Evolutionary conservation across 2,329 filamentous ascomycete genomes (phyloP), one percentile per base, ranked within the genome.

Genomic region (Stachybotrys chlorohalonatus): DNA sequence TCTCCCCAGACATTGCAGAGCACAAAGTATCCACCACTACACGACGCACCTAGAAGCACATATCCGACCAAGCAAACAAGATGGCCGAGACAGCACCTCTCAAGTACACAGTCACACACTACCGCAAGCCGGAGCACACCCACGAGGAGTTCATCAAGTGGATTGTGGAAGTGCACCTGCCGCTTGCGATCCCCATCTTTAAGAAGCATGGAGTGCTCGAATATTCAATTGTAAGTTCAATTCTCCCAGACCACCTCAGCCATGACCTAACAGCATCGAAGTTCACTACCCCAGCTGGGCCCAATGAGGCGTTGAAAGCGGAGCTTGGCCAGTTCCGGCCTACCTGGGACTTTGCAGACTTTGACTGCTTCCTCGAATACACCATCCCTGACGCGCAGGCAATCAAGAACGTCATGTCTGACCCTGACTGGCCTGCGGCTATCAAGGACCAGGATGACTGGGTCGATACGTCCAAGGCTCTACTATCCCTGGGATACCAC

Each of bases 131-230:
- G 31, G 30, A 50, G 13, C 48, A 50, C 31, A 50, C 48, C 2
- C 48, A 50, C 13, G 48, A 50, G 24, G 48, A 50, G n/a, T 50
- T 50, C 48, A 50, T 50, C 48, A 50, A 50, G 30, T 50, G 48
- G 48, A 50, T 50, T 6, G 31, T 32, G 2, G 48, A 50, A 31
- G 48, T 50, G 13, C 48, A 50, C 31, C 48, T 50, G 11, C 16
- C 30, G 9, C 16, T 30, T 24, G 48, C 48, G 7, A 30, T 50
- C 9, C 48, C 48, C 24, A 50, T 50, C 24, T 50, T 50, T 6
- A 24, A 50, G 48, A 24, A 31, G 30, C 48, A 50, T 50, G 48
- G 48, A 11, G 30, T 50, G 11, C 15, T 50, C 48, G 48, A 50
- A n/a, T 50, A 50, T 50, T 50, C 48, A 2, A 50, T 50, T n/a